phyloP scores from a whole-genome alignment of 148 eudicot genomes.

The Heliosperma pusillum region DNA sequence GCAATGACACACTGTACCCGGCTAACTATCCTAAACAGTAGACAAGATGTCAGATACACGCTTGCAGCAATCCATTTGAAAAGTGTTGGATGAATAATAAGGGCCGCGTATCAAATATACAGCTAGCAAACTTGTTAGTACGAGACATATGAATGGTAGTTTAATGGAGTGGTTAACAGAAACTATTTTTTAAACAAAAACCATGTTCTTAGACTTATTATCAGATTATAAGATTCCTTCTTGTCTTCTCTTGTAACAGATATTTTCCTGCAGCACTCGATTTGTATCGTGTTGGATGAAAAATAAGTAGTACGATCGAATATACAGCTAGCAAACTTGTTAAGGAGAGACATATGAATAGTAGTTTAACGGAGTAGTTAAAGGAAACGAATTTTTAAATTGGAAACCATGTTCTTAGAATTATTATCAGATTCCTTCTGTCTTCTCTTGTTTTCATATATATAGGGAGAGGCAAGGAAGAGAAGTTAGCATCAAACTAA shows the following conservation, averaged over 20 bases:
- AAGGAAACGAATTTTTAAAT: no score
- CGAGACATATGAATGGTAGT: no score
- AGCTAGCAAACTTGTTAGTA: no score
- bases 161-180: background rate
- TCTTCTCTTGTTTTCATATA: constrained; percentile 16
- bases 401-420: background rate
- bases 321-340: background rate
- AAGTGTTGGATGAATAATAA: background rate
- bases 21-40: background rate
- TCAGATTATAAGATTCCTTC: constrained; percentile 10
- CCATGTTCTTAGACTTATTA: background rate
- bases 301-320: background rate
- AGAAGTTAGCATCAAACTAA: background rate
- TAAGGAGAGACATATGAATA: background rate
- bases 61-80: background rate
- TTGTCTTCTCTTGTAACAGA: no score
- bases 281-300: no score
- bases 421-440: constrained; percentile 17
- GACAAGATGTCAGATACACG: no score
- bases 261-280: no score
- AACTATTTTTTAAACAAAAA: background rate
- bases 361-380: no score
- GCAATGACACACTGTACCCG: background rate
- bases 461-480: background rate
- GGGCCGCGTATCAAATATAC: no score